A percentile compares a stretch with the other conserved stretches of the same genome.
These are phyloP conservation scores for Graphiopsis chlorocephala DNA, from an alignment of 2,329 filamentous ascomycete species.

Conservation along the genomic window DNA sequence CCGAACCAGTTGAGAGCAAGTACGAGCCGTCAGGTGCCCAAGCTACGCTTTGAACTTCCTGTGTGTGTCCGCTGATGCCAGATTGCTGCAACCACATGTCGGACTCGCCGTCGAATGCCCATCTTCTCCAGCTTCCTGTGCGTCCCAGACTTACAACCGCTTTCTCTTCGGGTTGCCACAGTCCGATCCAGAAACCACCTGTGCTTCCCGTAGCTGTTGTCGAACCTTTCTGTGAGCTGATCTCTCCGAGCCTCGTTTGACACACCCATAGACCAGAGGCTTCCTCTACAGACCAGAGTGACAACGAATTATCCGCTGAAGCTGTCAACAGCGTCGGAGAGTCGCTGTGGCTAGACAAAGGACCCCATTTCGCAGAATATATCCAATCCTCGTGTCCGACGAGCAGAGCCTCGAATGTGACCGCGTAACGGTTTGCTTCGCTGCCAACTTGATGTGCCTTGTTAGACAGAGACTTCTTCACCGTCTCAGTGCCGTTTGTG, in stretches of 20 bases:
- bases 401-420: slow-evolving; percentile 90
- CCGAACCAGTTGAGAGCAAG: slow-evolving; percentile 81
- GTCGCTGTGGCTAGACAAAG: slow-evolving; percentile 38
- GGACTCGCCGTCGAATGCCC: slow-evolving; percentile 61
- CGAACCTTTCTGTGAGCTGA: slow-evolving; percentile 90
- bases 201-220: slow-evolving; percentile 95
- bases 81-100: slow-evolving; percentile 75
- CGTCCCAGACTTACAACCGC: slow-evolving; percentile 79
- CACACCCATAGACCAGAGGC: slow-evolving; percentile 90
- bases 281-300: slow-evolving; percentile 85
- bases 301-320: slow-evolving; percentile 91
- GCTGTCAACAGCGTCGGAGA: slow-evolving; percentile 66
- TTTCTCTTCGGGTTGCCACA: slow-evolving; percentile 79
- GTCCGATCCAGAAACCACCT: slow-evolving; percentile 91
- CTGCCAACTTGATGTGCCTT: slow-evolving; percentile 77
- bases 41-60: slow-evolving; percentile 73
- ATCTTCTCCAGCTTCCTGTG: slow-evolving; percentile 89
- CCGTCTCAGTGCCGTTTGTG: neutral
- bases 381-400: slow-evolving; percentile 99
- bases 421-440: slow-evolving; percentile 62
- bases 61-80: slow-evolving; percentile 80
- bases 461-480: slow-evolving; percentile 66
- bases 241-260: slow-evolving; percentile 80
- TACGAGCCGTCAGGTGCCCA: slow-evolving; percentile 84
- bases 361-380: slow-evolving; percentile 78